phyloP scores from a whole-genome alignment of 176 grass and related monocot species.

The Pontederia paniculata region DNA sequence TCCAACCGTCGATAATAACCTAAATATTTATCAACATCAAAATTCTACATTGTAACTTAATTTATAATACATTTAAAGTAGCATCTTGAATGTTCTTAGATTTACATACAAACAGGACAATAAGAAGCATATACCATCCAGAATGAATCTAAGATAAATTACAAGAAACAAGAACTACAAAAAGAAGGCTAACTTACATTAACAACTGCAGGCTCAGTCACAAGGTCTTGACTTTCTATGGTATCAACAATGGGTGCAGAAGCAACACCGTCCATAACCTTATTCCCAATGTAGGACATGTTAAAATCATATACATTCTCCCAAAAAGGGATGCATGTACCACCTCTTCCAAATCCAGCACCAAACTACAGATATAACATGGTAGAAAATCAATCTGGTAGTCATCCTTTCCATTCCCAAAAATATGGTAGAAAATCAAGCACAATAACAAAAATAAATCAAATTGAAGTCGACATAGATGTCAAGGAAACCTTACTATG shows the following conservation, averaged over 20 bases:
- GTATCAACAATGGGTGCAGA: constrained; percentile 61
- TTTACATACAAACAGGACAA: too few relatives aligned
- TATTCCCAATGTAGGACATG: constrained; percentile 85
- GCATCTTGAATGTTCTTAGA: too few relatives aligned
- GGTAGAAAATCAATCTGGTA: constrained; percentile 9
- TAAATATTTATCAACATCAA: too few relatives aligned
- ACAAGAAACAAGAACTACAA: neutral
- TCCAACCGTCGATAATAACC: too few relatives aligned
- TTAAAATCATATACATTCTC: constrained; percentile 89
- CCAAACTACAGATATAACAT: constrained; percentile 37
- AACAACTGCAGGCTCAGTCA: constrained; percentile 60
- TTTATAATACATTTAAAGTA: too few relatives aligned
- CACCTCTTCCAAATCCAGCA: constrained; percentile 90
- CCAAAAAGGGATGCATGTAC: constrained; percentile 85
- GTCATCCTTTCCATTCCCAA: too few relatives aligned
- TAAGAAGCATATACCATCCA: too few relatives aligned
- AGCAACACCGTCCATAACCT: constrained; percentile 50
- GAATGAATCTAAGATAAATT: too few relatives aligned
- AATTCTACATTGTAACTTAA: too few relatives aligned
- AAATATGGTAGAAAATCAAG: neutral
- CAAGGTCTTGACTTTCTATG: constrained; percentile 46
- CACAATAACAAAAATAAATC: neutral
- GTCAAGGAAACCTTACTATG: constrained; percentile 42
- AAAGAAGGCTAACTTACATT: constrained; percentile 42
- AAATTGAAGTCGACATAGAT: neutral